A percentile compares a stretch with the other conserved stretches of the same genome.
Evolutionary conservation across 2,329 filamentous ascomycete genomes (phyloP).

Genomic region (Nannizziopsis barbatae): DNA sequence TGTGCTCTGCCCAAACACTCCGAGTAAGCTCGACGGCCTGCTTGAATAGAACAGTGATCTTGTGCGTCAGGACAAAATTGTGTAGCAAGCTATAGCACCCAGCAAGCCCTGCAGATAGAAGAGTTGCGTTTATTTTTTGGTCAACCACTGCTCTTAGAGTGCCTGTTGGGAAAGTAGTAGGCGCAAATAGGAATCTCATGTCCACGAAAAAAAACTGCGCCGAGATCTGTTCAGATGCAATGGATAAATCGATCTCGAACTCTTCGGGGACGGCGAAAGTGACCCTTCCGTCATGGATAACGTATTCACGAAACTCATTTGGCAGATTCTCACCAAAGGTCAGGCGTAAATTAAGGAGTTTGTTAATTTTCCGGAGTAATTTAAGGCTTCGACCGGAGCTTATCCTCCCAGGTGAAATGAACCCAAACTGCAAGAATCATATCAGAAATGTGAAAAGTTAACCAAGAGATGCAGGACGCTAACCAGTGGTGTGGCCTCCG

Average conservation of each 20-base stretch:
- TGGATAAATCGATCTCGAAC: slow-evolving; percentile 86
- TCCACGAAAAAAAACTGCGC: slow-evolving; percentile 93
- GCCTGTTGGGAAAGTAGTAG: slow-evolving; percentile 54
- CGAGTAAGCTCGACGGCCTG: slow-evolving; percentile 63
- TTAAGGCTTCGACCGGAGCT: slow-evolving; percentile 60
- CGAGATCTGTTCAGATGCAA: slow-evolving; percentile 70
- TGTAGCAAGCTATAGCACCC: slow-evolving; percentile 83
- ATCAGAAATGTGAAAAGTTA: not conserved
- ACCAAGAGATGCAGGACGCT: slow-evolving; percentile 19
- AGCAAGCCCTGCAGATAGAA: slow-evolving; percentile 57
- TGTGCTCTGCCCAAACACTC: slow-evolving; percentile 63
- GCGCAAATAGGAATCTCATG: slow-evolving; percentile 70
- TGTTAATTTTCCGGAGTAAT: slow-evolving; percentile 71
- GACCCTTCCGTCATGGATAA: slow-evolving; percentile 71
- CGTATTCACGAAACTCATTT: slow-evolving; percentile 62
- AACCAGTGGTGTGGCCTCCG: slow-evolving; percentile 68
- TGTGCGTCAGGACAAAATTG: slow-evolving; percentile 78
- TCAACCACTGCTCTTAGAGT: slow-evolving; percentile 57
- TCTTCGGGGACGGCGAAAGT: slow-evolving; percentile 75
- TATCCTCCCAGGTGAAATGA: slow-evolving; percentile 61
- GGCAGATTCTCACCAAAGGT: slow-evolving; percentile 77
- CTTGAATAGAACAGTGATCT: slow-evolving; percentile 68
- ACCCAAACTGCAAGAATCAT: slow-evolving; percentile 48
- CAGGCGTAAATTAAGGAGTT: slow-evolving; percentile 68
- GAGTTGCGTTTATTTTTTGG: slow-evolving; percentile 56